These are phyloP conservation scores for Ophiocordyceps sinensis DNA, from an alignment of 2,329 filamentous ascomycete genomes.

Conservation along the genomic window DNA sequence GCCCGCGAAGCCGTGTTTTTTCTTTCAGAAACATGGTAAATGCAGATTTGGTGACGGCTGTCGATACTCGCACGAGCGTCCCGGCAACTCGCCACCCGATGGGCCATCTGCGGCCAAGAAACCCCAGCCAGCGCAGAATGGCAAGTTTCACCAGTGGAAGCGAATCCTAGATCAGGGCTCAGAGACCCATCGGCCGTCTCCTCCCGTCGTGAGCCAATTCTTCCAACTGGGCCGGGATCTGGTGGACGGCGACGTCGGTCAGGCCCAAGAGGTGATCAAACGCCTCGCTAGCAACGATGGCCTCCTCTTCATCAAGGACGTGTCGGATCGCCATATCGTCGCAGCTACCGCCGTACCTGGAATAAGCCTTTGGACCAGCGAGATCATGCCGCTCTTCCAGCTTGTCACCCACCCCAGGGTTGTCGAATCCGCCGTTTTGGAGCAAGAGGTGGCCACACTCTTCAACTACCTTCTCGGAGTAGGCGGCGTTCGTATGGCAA, in stretches of 20 bases:
- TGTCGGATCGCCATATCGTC: slow-evolving; percentile 11
- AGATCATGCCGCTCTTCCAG: slow-evolving; percentile 18
- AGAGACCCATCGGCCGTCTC: neutral
- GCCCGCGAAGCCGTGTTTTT: too few species aligned
- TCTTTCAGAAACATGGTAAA: too few species aligned
- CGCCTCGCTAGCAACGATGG: slow-evolving; percentile 13
- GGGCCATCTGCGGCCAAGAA: too few species aligned
- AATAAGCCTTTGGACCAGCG: slow-evolving; percentile 9
- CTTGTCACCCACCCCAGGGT: slow-evolving; percentile 20
- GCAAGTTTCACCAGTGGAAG: slow-evolving; percentile 9
- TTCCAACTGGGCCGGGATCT: slow-evolving; percentile 8
- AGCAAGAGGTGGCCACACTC: slow-evolving; percentile 19
- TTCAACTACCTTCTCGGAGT: slow-evolving; percentile 21
- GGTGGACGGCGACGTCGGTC: slow-evolving; percentile 8
- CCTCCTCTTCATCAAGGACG: slow-evolving; percentile 12
- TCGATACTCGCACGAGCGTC: too few species aligned
- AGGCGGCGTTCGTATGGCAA: slow-evolving; percentile 15
- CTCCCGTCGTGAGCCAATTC: slow-evolving; percentile 3
- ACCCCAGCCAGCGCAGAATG: neutral
- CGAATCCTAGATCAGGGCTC: slow-evolving; percentile 2
- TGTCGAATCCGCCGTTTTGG: slow-evolving; percentile 21
- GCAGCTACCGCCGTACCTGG: slow-evolving; percentile 1
- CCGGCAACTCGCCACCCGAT: too few species aligned
- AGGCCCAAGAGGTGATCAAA: slow-evolving; percentile 8
- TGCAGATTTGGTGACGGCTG: too few species aligned